These are phyloP conservation scores for Tetrastigma voinierianum DNA, from an alignment of 164 flowering plant species.

Conservation along the genomic window DNA sequence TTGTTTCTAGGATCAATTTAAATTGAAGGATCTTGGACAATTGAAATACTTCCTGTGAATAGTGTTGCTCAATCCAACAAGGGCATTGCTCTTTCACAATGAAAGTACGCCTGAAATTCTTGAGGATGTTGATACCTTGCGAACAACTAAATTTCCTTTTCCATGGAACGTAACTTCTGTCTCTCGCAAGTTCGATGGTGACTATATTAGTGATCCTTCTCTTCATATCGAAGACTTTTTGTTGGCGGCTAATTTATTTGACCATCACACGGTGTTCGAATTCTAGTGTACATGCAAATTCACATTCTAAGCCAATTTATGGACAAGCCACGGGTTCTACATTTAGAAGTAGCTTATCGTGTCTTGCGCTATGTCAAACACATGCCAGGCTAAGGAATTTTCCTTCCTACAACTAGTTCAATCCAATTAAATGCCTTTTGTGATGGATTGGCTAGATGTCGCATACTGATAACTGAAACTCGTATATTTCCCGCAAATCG, in stretches of 20 bases:
- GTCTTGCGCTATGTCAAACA: constrained; percentile 3
- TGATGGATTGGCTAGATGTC: no score
- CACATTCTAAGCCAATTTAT: no score
- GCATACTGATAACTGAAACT: no score
- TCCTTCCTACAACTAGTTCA: not conserved
- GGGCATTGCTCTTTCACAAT: not conserved
- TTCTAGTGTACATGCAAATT: not conserved
- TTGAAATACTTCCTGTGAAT: no score
- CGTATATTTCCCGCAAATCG: no score
- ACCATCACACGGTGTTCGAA: constrained; percentile 6
- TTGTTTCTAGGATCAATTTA: no score
- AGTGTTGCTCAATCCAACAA: not conserved
- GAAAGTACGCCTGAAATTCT: constrained; percentile 12
- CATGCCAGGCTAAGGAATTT: constrained; percentile 5
- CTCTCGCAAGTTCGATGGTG: not conserved
- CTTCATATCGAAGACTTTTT: constrained; percentile 6
- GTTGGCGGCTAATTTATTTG: constrained; percentile 12
- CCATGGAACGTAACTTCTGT: constrained; percentile 11
- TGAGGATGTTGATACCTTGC: not conserved
- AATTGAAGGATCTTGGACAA: no score
- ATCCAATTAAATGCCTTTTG: no score
- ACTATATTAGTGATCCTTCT: no score
- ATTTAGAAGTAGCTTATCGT: no score
- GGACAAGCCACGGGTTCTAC: no score
- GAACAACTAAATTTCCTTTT: not conserved